Conservation (phyloP, 495 filamentous ascomycete genomes). For the Trichoderma gamsii region DNA sequence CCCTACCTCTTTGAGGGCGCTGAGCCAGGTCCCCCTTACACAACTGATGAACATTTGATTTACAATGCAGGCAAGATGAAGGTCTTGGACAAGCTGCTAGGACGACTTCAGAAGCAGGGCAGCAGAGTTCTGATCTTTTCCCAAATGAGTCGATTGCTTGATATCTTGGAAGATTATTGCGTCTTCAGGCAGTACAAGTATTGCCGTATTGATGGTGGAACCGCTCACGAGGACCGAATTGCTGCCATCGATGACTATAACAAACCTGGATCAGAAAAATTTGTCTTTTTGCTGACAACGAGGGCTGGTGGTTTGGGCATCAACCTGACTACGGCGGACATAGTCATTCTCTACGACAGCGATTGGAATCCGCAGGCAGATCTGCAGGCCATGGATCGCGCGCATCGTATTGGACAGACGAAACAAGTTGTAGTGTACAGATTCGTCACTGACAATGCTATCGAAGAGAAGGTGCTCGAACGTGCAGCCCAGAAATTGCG, state of each 20-base stretch:
- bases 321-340: constrained; percentile 91
- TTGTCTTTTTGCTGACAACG: constrained; percentile 95
- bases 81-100: constrained; percentile 88
- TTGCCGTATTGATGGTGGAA: constrained; percentile 95
- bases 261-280: constrained; percentile 89
- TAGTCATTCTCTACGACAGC: constrained; percentile 97
- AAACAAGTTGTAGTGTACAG: constrained; percentile 96
- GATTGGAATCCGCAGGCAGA: constrained; percentile 99
- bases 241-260: constrained; percentile 98
- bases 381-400: constrained; percentile 97
- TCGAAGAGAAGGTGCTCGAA: constrained; percentile 97
- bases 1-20: constrained; percentile 98
- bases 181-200: constrained; percentile 92
- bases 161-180: constrained; percentile 98
- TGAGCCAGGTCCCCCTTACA: constrained; percentile 95
- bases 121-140: constrained; percentile 97
- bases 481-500: constrained; percentile 96
- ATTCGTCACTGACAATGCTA: constrained; percentile 95
- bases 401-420: constrained; percentile 96
- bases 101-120: constrained; percentile 73
- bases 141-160: constrained; percentile 95
- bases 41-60: constrained; percentile 93
- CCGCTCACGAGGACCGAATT: constrained; percentile 96
- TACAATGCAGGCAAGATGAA: constrained; percentile 96
- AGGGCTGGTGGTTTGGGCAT: constrained; percentile 96